These are phyloP conservation scores for Dipodascus albidus DNA, from an alignment of 805 yeast species.

Conservation along the genomic window DNA sequence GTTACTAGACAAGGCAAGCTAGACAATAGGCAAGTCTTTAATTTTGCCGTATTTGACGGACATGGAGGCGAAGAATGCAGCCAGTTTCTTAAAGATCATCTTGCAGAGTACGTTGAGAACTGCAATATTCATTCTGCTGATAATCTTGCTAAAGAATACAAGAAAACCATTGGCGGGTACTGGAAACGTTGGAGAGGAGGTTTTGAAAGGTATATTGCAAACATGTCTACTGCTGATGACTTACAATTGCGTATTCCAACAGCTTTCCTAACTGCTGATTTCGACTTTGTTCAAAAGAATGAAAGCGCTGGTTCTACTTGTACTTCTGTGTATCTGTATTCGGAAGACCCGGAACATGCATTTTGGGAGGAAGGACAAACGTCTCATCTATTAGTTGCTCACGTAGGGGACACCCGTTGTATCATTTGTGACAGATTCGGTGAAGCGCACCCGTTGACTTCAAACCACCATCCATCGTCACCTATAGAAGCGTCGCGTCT, in stretches of 20 bases:
- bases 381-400: slow-evolving; percentile 66
- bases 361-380: slow-evolving; percentile 59
- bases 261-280: slow-evolving; percentile 56
- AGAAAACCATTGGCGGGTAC: slow-evolving; percentile 58
- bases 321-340: slow-evolving; percentile 49
- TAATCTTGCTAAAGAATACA: slow-evolving; percentile 43
- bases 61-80: slow-evolving; percentile 85
- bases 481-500: slow-evolving; percentile 67
- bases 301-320: slow-evolving; percentile 57
- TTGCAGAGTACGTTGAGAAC: slow-evolving; percentile 43
- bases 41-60: slow-evolving; percentile 79
- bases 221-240: slow-evolving; percentile 36
- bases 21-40: slow-evolving; percentile 38
- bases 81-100: slow-evolving; percentile 40
- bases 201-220: slow-evolving; percentile 26
- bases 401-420: slow-evolving; percentile 87
- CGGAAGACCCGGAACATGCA: slow-evolving; percentile 9
- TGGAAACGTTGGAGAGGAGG: slow-evolving; percentile 69
- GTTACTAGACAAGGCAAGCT: slow-evolving; percentile 7
- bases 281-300: slow-evolving; percentile 32
- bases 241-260: slow-evolving; percentile 48
- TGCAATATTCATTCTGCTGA: slow-evolving; percentile 28
- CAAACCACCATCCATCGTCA: slow-evolving; percentile 79
- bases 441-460: slow-evolving; percentile 64
- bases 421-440: slow-evolving; percentile 77